Conservation (phyloP, 106 monocot genomes). For the Agapanthus africanus region DNA sequence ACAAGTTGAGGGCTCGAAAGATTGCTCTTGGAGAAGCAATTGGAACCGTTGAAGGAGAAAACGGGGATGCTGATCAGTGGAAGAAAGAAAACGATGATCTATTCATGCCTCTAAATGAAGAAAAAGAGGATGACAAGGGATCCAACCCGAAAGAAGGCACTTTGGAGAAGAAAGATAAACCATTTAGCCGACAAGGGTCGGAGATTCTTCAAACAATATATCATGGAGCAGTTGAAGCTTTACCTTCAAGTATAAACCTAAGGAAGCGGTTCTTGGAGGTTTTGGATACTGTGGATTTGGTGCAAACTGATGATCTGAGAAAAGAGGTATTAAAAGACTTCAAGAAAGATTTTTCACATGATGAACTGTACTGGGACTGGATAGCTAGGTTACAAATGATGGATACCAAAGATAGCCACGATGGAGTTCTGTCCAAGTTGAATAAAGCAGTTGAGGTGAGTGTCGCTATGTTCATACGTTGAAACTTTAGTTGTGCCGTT, state of each 20-base stretch:
- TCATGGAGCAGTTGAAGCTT: slow-evolving; percentile 40
- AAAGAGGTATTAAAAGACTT: slow-evolving; percentile 44
- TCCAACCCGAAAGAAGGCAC: slow-evolving; percentile 13
- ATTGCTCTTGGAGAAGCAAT: slow-evolving; percentile 64
- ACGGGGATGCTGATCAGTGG: slow-evolving; percentile 29
- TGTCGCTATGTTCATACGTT: neutral
- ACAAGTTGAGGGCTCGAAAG: slow-evolving; percentile 82
- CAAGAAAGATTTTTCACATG: slow-evolving; percentile 44
- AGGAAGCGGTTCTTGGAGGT: slow-evolving; percentile 59
- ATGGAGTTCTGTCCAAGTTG: slow-evolving; percentile 23
- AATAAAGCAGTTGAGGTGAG: slow-evolving; percentile 52
- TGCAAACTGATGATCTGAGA: slow-evolving; percentile 43
- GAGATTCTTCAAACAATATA: slow-evolving; percentile 52
- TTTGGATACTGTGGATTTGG: slow-evolving; percentile 36
- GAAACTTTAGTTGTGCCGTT: slow-evolving; percentile 1
- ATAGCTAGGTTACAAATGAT: slow-evolving; percentile 35
- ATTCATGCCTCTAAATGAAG: slow-evolving; percentile 54
- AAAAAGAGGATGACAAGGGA: slow-evolving; percentile 18
- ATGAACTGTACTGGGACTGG: slow-evolving; percentile 62
- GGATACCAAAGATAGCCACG: slow-evolving; percentile 7
- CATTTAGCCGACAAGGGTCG: slow-evolving; percentile 53
- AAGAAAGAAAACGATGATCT: slow-evolving; percentile 68
- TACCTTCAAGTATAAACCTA: slow-evolving; percentile 49
- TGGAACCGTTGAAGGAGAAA: slow-evolving; percentile 17
- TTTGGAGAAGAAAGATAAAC: slow-evolving; percentile 40